Conservation (phyloP, 2,329 filamentous ascomycete genomes). For the Exophiala alcalophila region DNA sequence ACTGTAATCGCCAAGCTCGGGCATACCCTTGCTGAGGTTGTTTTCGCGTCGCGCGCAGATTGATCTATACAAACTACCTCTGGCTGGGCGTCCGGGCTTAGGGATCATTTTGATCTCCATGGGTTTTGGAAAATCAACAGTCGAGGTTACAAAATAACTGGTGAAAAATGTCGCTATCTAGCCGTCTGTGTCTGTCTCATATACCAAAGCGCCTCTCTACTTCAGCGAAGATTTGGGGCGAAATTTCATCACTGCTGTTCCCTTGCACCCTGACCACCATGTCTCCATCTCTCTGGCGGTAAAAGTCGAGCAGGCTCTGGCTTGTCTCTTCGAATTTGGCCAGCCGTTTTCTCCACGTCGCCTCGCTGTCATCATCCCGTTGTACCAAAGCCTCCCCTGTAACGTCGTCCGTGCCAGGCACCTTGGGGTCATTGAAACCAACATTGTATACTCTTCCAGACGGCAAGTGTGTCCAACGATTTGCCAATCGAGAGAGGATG, state of each 20-base stretch:
- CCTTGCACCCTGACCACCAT: conserved; percentile 85
- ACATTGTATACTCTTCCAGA: conserved; percentile 95
- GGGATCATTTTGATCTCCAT: conserved; percentile 33
- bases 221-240: conserved; percentile 78
- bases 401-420: conserved; percentile 78
- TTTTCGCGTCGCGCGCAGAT: conserved; percentile 30
- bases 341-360: conserved; percentile 77
- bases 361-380: conserved; percentile 79
- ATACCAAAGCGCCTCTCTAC: conserved; percentile 71
- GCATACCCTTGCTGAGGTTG: conserved; percentile 25
- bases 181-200: too few relatives aligned
- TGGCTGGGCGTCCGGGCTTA: conserved; percentile 32
- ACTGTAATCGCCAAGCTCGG: conserved; percentile 27
- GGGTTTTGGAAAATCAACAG: conserved; percentile 33
- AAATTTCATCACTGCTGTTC: conserved; percentile 91
- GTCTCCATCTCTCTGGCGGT: conserved; percentile 65
- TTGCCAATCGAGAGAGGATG: conserved; percentile 83
- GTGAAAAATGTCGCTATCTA: too few relatives aligned
- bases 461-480: conserved; percentile 88
- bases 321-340: conserved; percentile 85
- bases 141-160: conserved; percentile 30
- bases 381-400: conserved; percentile 84
- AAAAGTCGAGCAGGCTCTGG: conserved; percentile 80
- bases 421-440: conserved; percentile 80
- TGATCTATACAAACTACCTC: conserved; percentile 22